These are phyloP conservation scores for Mycena alexandri DNA, from an alignment of 768 basidiomycete genomes.

Conservation along the genomic window DNA sequence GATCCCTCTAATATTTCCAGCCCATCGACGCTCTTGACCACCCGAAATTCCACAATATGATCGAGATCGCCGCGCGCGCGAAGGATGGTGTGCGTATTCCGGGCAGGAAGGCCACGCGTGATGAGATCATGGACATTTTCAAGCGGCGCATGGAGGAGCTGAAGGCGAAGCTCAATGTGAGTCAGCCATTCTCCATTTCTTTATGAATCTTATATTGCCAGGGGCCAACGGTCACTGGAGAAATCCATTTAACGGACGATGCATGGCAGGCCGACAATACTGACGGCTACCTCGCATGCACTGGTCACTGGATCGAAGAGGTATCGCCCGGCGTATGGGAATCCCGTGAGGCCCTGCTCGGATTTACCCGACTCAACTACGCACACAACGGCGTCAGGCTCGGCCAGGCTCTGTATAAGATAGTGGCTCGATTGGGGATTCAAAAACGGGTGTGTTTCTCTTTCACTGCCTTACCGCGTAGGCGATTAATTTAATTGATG, in stretches of 20 bases:
- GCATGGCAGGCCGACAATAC: conserved; percentile 54
- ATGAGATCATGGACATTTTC: conserved; percentile 44
- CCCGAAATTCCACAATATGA: conserved; percentile 47
- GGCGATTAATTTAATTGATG: background rate
- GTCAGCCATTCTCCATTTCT: conserved; percentile 8
- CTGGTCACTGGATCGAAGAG: conserved; percentile 55
- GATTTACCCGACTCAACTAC: conserved; percentile 51
- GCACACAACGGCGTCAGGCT: conserved; percentile 52
- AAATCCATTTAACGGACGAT: conserved; percentile 51
- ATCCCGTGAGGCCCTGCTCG: conserved; percentile 46
- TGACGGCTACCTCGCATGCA: conserved; percentile 55
- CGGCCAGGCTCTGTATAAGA: conserved; percentile 49
- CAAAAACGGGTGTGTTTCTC: conserved; percentile 44
- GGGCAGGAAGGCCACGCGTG: conserved; percentile 39
- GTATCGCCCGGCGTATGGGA: conserved; percentile 40
- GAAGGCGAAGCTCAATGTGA: conserved; percentile 16
- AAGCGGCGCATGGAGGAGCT: conserved; percentile 9
- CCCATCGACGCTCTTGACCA: conserved; percentile 46
- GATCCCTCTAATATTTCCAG: conserved; percentile 23
- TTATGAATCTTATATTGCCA: background rate
- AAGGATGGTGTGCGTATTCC: conserved; percentile 47
- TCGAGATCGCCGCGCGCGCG: conserved; percentile 47
- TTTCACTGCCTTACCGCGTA: no score
- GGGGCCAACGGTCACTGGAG: conserved; percentile 39
- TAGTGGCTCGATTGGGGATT: conserved; percentile 45